These are phyloP conservation scores for Berberis thunbergii DNA, from an alignment of 164 flowering plant genomes.

Conservation along the genomic window DNA sequence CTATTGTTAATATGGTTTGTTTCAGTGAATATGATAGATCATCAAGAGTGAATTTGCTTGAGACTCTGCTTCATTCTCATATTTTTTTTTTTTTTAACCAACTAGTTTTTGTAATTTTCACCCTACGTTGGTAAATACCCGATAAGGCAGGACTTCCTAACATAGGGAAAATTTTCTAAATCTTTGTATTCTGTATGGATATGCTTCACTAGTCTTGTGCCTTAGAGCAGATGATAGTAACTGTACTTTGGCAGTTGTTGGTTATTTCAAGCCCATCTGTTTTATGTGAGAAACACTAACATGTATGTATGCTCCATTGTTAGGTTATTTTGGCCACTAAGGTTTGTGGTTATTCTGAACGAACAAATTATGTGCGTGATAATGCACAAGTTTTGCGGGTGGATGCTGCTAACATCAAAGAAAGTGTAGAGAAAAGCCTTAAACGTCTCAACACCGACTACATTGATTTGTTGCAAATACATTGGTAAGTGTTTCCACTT, in stretches of 20 bases:
- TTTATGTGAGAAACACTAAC: neutral
- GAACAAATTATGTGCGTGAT: constrained; percentile 58
- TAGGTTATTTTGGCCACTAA: constrained; percentile 91
- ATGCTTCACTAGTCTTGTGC: neutral
- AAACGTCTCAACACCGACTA: constrained; percentile 82
- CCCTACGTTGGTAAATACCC: no score
- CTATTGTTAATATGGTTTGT: no score
- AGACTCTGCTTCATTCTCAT: no score
- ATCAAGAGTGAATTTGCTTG: no score
- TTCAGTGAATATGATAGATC: no score
- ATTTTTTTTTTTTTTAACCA: no score
- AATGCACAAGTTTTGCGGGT: constrained; percentile 67
- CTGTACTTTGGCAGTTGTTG: no score
- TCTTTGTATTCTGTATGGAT: neutral
- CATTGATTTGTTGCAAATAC: constrained; percentile 93
- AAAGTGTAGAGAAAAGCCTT: constrained; percentile 96
- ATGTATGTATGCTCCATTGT: neutral
- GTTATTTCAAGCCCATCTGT: neutral
- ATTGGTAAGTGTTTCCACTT: constrained; percentile 47
- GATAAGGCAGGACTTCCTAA: no score
- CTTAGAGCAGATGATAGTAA: neutral
- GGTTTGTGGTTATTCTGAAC: constrained; percentile 80
- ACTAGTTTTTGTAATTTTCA: no score
- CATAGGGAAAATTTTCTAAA: no score
- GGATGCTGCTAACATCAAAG: constrained; percentile 84